A percentile compares a stretch with the other conserved stretches of the same genome.
Conservation (phyloP, 202 grass and related monocot species). For the Musa balbisiana region DNA sequence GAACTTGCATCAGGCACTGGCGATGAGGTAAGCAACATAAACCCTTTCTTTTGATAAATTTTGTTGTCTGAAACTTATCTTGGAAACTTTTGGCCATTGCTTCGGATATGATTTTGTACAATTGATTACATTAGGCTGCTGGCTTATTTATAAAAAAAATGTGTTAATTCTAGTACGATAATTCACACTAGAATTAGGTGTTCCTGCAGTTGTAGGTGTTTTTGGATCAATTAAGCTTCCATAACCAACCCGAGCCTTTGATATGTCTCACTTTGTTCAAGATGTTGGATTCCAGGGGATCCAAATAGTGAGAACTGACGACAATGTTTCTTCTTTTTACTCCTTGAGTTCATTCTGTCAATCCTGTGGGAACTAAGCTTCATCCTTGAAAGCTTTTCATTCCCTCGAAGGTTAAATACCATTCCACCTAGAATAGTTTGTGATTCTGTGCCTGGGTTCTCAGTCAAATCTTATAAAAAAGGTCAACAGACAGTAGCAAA, state of each 20-base stretch:
- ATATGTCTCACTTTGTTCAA: slow-evolving; percentile 77
- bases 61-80: neutral
- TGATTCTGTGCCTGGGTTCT: slow-evolving; percentile 37
- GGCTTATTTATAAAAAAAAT: slow-evolving; percentile 77
- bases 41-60: neutral
- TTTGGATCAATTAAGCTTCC: slow-evolving; percentile 84
- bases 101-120: too few species aligned
- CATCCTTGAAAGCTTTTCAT: neutral
- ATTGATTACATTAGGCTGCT: slow-evolving; percentile 40
- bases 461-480: slow-evolving; percentile 48
- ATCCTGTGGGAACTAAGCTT: too few species aligned
- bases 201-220: slow-evolving; percentile 82
- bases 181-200: slow-evolving; percentile 81
- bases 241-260: slow-evolving; percentile 75
- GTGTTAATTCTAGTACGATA: too few species aligned
- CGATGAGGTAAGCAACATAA: slow-evolving; percentile 57
- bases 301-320: slow-evolving; percentile 57
- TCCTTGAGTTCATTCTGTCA: too few species aligned
- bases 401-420: slow-evolving; percentile 53
- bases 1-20: slow-evolving; percentile 82
- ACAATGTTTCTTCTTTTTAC: neutral
- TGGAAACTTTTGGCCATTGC: neutral
- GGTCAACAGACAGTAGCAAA: slow-evolving; percentile 62
- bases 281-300: slow-evolving; percentile 67
- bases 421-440: slow-evolving; percentile 55